Conservation (phyloP, 768 basidiomycete species). For the Lactarius akahatsu region DNA sequence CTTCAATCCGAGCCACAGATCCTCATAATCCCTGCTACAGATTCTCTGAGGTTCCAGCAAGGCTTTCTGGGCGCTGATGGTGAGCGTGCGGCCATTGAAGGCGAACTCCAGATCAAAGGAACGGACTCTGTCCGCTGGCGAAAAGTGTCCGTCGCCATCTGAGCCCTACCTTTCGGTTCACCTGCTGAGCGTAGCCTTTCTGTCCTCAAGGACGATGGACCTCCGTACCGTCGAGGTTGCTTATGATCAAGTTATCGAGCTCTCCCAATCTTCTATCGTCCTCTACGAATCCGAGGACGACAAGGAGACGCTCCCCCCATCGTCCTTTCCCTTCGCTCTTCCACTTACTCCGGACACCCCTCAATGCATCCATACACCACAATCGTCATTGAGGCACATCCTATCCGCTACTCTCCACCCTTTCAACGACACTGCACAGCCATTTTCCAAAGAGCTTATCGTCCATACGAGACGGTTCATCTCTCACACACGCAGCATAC, state of each 20-base stretch:
- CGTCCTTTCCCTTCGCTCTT: constrained; percentile 76
- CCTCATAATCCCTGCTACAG: constrained; percentile 67
- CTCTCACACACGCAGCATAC: constrained; percentile 57
- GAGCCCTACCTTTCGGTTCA: constrained; percentile 14
- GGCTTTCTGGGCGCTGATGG: constrained; percentile 83
- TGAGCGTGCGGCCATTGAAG: constrained; percentile 80
- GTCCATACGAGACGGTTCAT: constrained; percentile 78
- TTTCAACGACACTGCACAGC: constrained; percentile 38
- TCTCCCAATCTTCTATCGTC: constrained; percentile 54
- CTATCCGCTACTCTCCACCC: constrained; percentile 64
- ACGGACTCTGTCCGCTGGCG: constrained; percentile 54
- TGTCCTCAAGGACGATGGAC: constrained; percentile 52
- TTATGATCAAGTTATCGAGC: constrained; percentile 62
- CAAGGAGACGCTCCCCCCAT: constrained; percentile 47
- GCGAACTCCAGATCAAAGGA: constrained; percentile 84
- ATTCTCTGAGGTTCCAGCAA: constrained; percentile 78
- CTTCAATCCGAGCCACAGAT: constrained; percentile 51
- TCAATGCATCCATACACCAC: constrained; percentile 74
- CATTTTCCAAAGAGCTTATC: constrained; percentile 53
- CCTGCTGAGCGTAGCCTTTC: constrained; percentile 27
- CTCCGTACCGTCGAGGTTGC: constrained; percentile 67
- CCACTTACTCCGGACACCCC: constrained; percentile 78
- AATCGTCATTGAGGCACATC: constrained; percentile 69
- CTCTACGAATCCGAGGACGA: constrained; percentile 48
- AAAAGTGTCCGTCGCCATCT: constrained; percentile 62